Evolutionary conservation across 352 stramenopile species (phyloP), one percentile per base, ranked within the genome.

Genomic region (Thalassiosira livingstoniorum): DNA sequence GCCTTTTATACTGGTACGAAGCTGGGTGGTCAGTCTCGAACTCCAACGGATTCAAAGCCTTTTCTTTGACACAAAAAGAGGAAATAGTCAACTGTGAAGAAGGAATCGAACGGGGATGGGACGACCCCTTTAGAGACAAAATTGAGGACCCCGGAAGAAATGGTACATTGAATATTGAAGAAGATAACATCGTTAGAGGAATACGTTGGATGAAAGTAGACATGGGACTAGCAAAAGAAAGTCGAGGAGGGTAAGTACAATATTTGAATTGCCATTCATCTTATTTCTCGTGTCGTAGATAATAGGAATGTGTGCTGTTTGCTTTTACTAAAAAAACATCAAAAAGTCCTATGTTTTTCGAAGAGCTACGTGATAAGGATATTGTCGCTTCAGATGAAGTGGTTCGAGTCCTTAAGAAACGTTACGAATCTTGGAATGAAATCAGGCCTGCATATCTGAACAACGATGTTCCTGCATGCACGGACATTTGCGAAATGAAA

Each of bases 1-100:
- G 63, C 54, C 32, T 74, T 37, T 29, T 74, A 21, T 74, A 61
- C 23, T 74, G 65, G 65, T 74, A 74, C 45, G 65, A 62, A 61
- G 32, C 5, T 34, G 65, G 65, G 2, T 74, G 65, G 42, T 25
- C 4, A 21, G 18, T 60, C 43, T 37, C 2, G 23, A 74, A 74
- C 1, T 37, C 61, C 65, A 47, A 47, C 7, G 39, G 15, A 47
- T 74, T 62, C 43, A 74, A 74, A 61, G 42, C 65, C 21, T 74
- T 74, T 25, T 58, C 32, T n/a, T 43, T 74, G n/a, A 31, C 47
- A 15, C 18, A 25, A 15, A 39, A 63, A 13, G 57, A 65, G 11
- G 2, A 45, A 39, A 62, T 74, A 23, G 15, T 51, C 32, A 43
- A 5, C n/a, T 74, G 63, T 25, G 65, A 74, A 62, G 34, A 10